Base-by-base conservation (phyloP, 2,329 filamentous ascomycete genomes). In the Myriosclerotinia scirpicola region DNA sequence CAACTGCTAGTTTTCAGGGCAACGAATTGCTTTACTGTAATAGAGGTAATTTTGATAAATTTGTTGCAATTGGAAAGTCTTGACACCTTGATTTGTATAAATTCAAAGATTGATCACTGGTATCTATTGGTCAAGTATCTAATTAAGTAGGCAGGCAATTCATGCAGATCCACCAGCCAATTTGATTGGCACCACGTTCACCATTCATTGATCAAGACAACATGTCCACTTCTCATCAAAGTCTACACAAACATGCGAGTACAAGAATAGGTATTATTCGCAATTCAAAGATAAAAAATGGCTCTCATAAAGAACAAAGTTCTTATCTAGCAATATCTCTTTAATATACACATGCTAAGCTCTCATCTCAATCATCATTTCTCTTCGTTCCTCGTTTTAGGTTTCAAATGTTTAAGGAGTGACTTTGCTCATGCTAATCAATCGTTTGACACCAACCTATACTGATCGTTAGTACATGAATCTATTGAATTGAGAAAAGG, bases 371-470 rank as follows among this genome's bases (percentile, higher is more conserved):
- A 63, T 54, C 34, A 22, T 63, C 38, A 48, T 50, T 26, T 12
- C 46, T 20, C 15, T 38, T 30, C 46, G 22, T 36, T 60, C 54
- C 46, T 34, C 7, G 34, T 38, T 54, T 42, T 38, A 34, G 11
- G 30, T 55, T 38, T 62, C 50, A 53, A 53, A 30, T 36, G 17
- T 50, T 40, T 66, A 77, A 68, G 89, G 86, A 11, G 90, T 92
- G 44, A 86, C 89, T 78, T 88, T 89, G 81, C 90, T 92, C 90
- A 93, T 92, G 77, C 86, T 88, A 73, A 92, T 86, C 74, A 93
- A 81, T 71, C 90, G 84, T 79, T 92, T 93, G 54, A 93, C 85
- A 75, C 90, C 90, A 72, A 90, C 87, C 88, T 91, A 69, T 68
- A 52, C 58, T 60, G n/a, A 15, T 44, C 38, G 74, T 87, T 81